These are phyloP conservation scores for Sextonia rubra DNA, from an alignment of 164 flowering plant species.

Conservation along the genomic window DNA sequence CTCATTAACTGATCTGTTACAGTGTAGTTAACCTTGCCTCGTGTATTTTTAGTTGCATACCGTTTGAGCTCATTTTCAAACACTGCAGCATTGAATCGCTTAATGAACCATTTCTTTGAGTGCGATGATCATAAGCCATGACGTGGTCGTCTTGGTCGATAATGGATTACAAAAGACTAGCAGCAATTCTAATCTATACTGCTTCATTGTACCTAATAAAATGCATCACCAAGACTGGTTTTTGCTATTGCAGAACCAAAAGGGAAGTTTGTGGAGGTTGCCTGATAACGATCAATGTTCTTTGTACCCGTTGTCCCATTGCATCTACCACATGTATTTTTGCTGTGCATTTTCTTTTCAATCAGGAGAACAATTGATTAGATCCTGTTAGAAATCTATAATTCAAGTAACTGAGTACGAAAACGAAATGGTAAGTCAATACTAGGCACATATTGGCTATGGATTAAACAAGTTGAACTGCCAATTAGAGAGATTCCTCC, in stretches of 20 bases:
- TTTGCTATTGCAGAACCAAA: slow-evolving; percentile 48
- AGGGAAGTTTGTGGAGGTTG: slow-evolving; percentile 36
- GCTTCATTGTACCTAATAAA: too few species aligned
- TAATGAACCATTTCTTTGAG: slow-evolving; percentile 49
- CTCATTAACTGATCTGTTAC: slow-evolving; percentile 47
- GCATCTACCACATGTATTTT: slow-evolving; percentile 41
- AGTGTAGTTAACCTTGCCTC: slow-evolving; percentile 47
- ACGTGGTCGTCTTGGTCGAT: too few species aligned
- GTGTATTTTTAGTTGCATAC: slow-evolving; percentile 44
- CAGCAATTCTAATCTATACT: too few species aligned
- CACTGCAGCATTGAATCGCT: slow-evolving; percentile 46
- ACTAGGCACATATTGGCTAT: too few species aligned
- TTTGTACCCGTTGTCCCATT: slow-evolving; percentile 30
- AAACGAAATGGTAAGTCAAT: too few species aligned
- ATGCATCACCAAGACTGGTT: slow-evolving; percentile 30
- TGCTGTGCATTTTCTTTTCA: slow-evolving; percentile 72
- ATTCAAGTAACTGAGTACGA: too few species aligned
- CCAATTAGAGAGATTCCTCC: too few species aligned
- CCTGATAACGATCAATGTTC: slow-evolving; percentile 30
- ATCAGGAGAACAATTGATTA: neutral
- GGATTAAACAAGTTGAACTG: too few species aligned
- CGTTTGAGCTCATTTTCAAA: slow-evolving; percentile 77
- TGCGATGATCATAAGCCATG: slow-evolving; percentile 10
- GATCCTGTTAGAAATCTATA: neutral
- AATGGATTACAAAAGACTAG: too few species aligned